These are phyloP conservation scores for Suhomyces bribrorum DNA, from an alignment of 1,139 yeast genomes.

Conservation along the genomic window DNA sequence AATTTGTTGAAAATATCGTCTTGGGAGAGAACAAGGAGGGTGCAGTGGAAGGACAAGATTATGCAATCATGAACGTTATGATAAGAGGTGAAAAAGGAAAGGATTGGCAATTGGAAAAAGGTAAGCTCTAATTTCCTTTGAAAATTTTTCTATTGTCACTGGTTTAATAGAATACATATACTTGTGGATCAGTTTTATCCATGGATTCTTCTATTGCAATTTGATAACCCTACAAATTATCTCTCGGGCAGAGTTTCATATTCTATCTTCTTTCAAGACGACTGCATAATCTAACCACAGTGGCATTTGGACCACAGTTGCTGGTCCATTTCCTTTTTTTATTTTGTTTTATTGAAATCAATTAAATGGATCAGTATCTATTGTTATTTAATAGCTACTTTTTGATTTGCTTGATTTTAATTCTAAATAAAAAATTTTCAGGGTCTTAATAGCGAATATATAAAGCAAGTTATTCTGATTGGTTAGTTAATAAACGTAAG, in stretches of 20 bases:
- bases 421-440: not conserved
- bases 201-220: too few species aligned
- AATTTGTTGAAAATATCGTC: slow-evolving; percentile 49
- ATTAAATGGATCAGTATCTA: not conserved
- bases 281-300: not conserved
- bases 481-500: too few species aligned
- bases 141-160: too few species aligned
- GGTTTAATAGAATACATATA: not conserved
- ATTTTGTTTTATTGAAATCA: not conserved
- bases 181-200: not conserved
- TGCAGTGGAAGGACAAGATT: slow-evolving; percentile 46
- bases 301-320: not conserved
- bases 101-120: slow-evolving; percentile 32
- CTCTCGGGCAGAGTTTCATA: too few species aligned
- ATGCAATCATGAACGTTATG: slow-evolving; percentile 61
- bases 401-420: not conserved
- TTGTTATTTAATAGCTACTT: not conserved
- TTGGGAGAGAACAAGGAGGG: slow-evolving; percentile 42
- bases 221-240: too few species aligned
- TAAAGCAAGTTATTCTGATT: too few species aligned
- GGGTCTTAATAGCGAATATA: not conserved
- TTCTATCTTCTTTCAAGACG: too few species aligned
- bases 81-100: slow-evolving; percentile 49
- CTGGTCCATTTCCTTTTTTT: too few species aligned
- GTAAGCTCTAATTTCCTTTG: slow-evolving; percentile 15